phyloP scores from a whole-genome alignment of 306 rosid genomes.

The Medicago lupulina region DNA sequence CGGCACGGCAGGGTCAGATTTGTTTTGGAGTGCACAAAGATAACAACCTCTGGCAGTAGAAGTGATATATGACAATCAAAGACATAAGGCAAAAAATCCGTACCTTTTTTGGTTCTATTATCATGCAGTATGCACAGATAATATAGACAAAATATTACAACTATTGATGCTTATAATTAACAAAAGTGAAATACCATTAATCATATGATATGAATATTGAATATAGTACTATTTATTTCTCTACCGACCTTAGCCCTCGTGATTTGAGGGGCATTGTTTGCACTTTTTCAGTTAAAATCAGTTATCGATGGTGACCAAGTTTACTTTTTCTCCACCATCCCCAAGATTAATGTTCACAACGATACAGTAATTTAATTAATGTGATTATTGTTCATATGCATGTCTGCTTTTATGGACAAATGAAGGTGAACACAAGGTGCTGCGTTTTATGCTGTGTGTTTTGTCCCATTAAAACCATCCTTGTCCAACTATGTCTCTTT shows the following conservation, averaged over 20 bases:
- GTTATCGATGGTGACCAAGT: constrained; percentile 52
- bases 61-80: constrained; percentile 58
- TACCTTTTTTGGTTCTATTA: constrained; percentile 47
- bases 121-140: constrained; percentile 16
- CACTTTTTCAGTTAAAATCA: constrained; percentile 64
- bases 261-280: constrained; percentile 66
- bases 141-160: constrained; percentile 28
- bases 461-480: constrained; percentile 72
- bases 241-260: constrained; percentile 56
- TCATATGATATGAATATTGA: too few species aligned
- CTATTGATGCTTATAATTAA: background rate
- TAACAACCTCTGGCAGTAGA: constrained; percentile 80
- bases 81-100: constrained; percentile 57
- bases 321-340: constrained; percentile 46
- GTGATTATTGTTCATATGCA: constrained; percentile 45
- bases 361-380: constrained; percentile 36
- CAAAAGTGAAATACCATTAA: background rate
- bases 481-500: constrained; percentile 67
- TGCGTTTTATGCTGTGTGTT: constrained; percentile 60
- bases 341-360: constrained; percentile 48
- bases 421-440: constrained; percentile 52
- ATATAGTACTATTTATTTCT: background rate
- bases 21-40: constrained; percentile 75
- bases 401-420: constrained; percentile 46
- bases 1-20: constrained; percentile 48